A percentile compares a stretch with the other conserved stretches of the same genome.
Evolutionary conservation across 257 asterid species (phyloP).

Genomic region (Echium plantagineum): DNA sequence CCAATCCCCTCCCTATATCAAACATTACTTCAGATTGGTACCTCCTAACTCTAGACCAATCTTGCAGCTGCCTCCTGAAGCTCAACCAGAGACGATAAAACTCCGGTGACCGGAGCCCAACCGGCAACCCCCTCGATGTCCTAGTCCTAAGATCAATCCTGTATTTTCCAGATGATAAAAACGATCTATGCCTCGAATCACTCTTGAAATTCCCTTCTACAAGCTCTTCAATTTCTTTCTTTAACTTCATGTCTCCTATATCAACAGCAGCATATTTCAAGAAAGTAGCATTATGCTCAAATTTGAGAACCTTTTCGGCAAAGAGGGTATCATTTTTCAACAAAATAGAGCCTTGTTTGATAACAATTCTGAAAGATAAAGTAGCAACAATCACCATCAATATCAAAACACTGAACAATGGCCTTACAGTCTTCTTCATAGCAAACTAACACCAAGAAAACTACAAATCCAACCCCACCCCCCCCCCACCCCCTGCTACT

Average conservation of each 20-base stretch:
- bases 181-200: slow-evolving; percentile 64
- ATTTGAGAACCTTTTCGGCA: slow-evolving; percentile 13
- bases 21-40: slow-evolving; percentile 34
- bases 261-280: slow-evolving; percentile 54
- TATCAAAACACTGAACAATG: slow-evolving; percentile 45
- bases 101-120: slow-evolving; percentile 64
- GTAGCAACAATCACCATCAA: slow-evolving; percentile 38
- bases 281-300: slow-evolving; percentile 52
- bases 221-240: slow-evolving; percentile 60
- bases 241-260: slow-evolving; percentile 46
- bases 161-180: slow-evolving; percentile 57
- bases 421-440: slow-evolving; percentile 64
- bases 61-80: slow-evolving; percentile 41
- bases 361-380: slow-evolving; percentile 33
- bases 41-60: slow-evolving; percentile 67
- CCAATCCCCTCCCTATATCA: slow-evolving; percentile 28
- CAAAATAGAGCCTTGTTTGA: slow-evolving; percentile 38
- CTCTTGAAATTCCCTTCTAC: slow-evolving; percentile 56
- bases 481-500: not conserved
- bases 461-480: not conserved
- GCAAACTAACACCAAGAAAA: not conserved
- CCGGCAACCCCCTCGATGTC: slow-evolving; percentile 39
- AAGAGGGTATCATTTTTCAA: slow-evolving; percentile 28
- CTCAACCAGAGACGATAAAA: slow-evolving; percentile 55
- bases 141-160: slow-evolving; percentile 34